phyloP scores from a whole-genome alignment of 371 early-diverging fungal species.

The Apophysomyces ossiformis region DNA sequence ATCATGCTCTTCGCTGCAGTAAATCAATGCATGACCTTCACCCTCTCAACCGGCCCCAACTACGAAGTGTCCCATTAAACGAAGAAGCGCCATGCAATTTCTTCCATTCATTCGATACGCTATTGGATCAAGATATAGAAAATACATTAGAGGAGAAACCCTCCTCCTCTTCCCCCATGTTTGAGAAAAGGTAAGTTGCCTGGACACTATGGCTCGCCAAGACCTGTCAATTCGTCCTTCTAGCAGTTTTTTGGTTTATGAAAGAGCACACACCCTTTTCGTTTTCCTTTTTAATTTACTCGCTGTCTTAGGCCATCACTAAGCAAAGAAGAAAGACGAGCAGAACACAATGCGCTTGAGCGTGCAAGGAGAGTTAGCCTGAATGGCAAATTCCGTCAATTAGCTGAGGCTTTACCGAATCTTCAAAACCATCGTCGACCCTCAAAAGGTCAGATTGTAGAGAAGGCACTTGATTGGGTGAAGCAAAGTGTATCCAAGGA shows the following conservation, averaged over 20 bases:
- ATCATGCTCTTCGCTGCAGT: conserved; percentile 4
- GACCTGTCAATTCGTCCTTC: too few relatives aligned
- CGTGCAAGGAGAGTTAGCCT: conserved; percentile 74
- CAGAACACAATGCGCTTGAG: conserved; percentile 76
- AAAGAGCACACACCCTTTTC: too few relatives aligned
- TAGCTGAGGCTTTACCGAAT: conserved; percentile 68
- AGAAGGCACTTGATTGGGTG: conserved; percentile 63
- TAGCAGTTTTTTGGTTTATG: too few relatives aligned
- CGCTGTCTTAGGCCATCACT: neutral
- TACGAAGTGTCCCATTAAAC: neutral
- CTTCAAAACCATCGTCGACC: conserved; percentile 65
- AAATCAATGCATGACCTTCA: conserved; percentile 9
- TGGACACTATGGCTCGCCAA: neutral
- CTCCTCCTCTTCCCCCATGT: neutral
- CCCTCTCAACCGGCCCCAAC: neutral
- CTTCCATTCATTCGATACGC: neutral
- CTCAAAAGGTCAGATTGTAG: conserved; percentile 71
- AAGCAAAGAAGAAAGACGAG: conserved; percentile 53
- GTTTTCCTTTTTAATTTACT: too few relatives aligned
- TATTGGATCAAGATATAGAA: neutral
- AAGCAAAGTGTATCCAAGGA: conserved; percentile 36
- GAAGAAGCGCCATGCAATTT: neutral
- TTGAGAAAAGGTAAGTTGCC: neutral
- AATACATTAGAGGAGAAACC: neutral
- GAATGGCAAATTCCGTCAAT: conserved; percentile 67